These are phyloP conservation scores for Gentiana dahurica DNA, from an alignment of 257 asterid species.

Conservation along the genomic window DNA sequence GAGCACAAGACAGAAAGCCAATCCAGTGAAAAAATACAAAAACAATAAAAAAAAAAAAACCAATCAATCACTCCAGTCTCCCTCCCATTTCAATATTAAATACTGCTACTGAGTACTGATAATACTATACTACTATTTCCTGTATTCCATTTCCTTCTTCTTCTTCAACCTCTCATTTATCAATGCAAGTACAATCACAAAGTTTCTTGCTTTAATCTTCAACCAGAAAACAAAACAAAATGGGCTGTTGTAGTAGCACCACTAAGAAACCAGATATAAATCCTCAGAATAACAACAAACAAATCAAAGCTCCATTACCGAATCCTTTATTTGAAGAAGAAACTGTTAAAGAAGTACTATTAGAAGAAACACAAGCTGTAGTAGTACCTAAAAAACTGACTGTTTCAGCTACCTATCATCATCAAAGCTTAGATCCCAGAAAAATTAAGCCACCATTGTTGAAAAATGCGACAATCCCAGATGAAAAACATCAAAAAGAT, in stretches of 20 bases:
- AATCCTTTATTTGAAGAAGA: slow-evolving; percentile 39
- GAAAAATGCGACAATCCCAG: not conserved
- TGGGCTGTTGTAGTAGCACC: slow-evolving; percentile 54
- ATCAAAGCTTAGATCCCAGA: slow-evolving; percentile 17
- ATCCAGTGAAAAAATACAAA: no score
- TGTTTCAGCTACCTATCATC: slow-evolving; percentile 1
- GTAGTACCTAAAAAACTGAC: slow-evolving; percentile 4
- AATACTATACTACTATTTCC: no score
- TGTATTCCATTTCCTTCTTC: no score
- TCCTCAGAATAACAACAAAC: slow-evolving; percentile 5
- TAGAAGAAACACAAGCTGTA: slow-evolving; percentile 45
- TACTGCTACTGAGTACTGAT: no score
- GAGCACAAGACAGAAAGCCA: no score
- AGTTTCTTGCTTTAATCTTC: no score
- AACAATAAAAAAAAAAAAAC: no score
- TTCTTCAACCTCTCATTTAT: no score
- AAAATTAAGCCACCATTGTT: slow-evolving; percentile 25
- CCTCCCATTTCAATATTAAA: no score
- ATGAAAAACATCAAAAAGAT: slow-evolving; percentile 15
- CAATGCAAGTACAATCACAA: no score
- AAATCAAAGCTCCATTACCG: slow-evolving; percentile 3
- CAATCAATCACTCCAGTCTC: no score
- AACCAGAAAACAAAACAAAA: not conserved
- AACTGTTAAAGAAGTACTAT: slow-evolving; percentile 62
- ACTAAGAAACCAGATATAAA: not conserved